Base-by-base conservation (phyloP, 805 yeast species). In the Cephaloascus fragrans region DNA sequence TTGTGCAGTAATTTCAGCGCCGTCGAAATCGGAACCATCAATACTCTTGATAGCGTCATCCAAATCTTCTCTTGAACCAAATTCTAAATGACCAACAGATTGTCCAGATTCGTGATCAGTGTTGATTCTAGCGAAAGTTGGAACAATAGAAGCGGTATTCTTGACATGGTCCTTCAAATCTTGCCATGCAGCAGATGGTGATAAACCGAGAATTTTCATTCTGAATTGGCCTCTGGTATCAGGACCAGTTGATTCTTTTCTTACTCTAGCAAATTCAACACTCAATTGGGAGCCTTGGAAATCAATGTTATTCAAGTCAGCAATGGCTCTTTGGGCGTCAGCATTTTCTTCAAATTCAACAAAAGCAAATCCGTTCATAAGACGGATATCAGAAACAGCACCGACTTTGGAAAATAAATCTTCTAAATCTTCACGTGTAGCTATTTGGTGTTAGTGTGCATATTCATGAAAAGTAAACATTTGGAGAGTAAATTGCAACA, bases 121-220 rank as follows among this genome's bases (percentile, higher is more conserved):
- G 66, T 52, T 71, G 59, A 65, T 67, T 56, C 65, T 62, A 50
- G 69, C 67, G 47, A 80, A 83, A 26, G 81, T 75, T 41, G 87
- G 83, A 42, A 77, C 73, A 46, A 71, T 59, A 45, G 73, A 66
- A 41, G 75, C 77, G 61, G 77, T 82, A 44, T 83, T 88, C 57
- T 95, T 75, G 47, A 87, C 88, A 56, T 85, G 78, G 67, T 90
- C 97, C 69, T 88, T 84, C 56, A 84, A 73, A 53, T 83, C 90
- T 70, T 84, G 93, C 94, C 94, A 84, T 38, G 86, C 79, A 41
- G 84, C 71, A 45, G 80, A 79, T 49, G 80, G 83, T 50, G 89
- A 89, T 52, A 84, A 68, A 61, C 77, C 76, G 49, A 75, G 61
- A 28, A 83, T 75, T 55, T 79, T 73, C 43, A 80, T 77, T 69